These are phyloP conservation scores for Davidsoniella neocaledoniae DNA, from an alignment of 2,329 filamentous ascomycete genomes.

Conservation along the genomic window DNA sequence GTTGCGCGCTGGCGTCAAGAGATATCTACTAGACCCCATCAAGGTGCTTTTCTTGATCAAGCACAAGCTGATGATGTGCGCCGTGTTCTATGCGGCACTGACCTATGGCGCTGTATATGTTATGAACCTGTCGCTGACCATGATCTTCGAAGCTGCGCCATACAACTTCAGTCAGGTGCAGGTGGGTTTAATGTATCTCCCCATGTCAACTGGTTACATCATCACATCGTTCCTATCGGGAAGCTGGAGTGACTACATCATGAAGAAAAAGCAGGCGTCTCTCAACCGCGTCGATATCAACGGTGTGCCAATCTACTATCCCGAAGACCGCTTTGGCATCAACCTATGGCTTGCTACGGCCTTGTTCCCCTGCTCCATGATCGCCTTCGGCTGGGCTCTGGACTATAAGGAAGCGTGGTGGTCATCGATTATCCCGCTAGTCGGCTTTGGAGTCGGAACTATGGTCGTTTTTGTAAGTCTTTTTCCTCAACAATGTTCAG, in stretches of 20 bases:
- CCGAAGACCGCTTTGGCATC: conserved; percentile 69
- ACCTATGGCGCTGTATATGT: conserved; percentile 63
- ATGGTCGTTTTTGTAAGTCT: conserved; percentile 59
- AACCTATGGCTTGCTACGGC: conserved; percentile 63
- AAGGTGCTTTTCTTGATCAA: conserved; percentile 53
- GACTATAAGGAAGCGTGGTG: conserved; percentile 49
- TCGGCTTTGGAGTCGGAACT: conserved; percentile 58
- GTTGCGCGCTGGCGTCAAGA: conserved; percentile 36
- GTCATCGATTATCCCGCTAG: conserved; percentile 45
- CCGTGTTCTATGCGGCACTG: conserved; percentile 57
- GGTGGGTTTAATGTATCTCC: conserved; percentile 63
- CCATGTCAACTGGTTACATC: conserved; percentile 57
- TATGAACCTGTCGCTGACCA: conserved; percentile 60
- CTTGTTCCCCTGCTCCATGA: conserved; percentile 50
- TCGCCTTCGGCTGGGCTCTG: conserved; percentile 65
- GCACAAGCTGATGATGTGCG: conserved; percentile 56
- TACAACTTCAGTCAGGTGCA: conserved; percentile 54
- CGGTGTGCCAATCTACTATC: conserved; percentile 49
- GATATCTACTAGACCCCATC: conserved; percentile 55
- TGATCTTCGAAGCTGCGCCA: conserved; percentile 47
- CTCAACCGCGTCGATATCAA: conserved; percentile 50
- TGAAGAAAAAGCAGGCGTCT: conserved; percentile 57
- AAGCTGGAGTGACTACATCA: conserved; percentile 64
- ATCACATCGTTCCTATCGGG: conserved; percentile 52
- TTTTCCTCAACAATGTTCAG: background rate